Evolutionary conservation across 495 filamentous ascomycete genomes (phyloP).

Genomic region (Bacidia rubella): DNA sequence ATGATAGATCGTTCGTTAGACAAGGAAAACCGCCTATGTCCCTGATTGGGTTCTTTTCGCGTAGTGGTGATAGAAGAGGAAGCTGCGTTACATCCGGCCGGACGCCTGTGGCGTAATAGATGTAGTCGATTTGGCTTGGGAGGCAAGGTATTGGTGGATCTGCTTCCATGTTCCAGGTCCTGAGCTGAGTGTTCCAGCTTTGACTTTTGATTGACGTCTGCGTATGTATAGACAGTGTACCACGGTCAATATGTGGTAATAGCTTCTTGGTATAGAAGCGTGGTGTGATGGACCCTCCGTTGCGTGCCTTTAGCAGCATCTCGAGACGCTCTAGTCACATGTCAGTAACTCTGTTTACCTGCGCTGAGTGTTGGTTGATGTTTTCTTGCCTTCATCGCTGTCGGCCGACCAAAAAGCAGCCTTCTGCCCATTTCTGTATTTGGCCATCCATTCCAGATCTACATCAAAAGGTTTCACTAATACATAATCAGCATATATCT

Average conservation of each 20-base stretch:
- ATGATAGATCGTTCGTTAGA: conserved; percentile 49
- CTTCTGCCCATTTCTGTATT: conserved; percentile 51
- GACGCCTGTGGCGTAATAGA: conserved; percentile 51
- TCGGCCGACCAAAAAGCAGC: conserved; percentile 50
- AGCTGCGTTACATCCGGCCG: conserved; percentile 35
- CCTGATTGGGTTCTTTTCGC: conserved; percentile 38
- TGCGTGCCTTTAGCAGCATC: conserved; percentile 41
- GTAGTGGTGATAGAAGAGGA: conserved; percentile 36
- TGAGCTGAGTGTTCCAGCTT: conserved; percentile 23
- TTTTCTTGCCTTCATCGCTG: conserved; percentile 32
- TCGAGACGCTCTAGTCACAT: conserved; percentile 35
- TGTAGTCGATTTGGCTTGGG: conserved; percentile 41
- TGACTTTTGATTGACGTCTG: conserved; percentile 32
- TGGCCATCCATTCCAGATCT: conserved; percentile 50
- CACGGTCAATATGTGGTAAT: conserved; percentile 31
- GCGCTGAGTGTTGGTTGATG: background rate
- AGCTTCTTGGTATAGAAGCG: conserved; percentile 38
- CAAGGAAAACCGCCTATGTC: conserved; percentile 42
- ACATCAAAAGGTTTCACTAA: conserved; percentile 52
- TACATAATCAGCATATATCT: background rate
- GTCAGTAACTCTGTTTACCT: conserved; percentile 1
- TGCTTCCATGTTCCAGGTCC: conserved; percentile 38
- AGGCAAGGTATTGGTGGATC: conserved; percentile 35
- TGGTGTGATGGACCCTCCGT: conserved; percentile 49
- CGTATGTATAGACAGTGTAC: conserved; percentile 34